These are phyloP conservation scores for Pythium apleroticum DNA, from an alignment of 352 stramenopile genomes.

Conservation along the genomic window DNA sequence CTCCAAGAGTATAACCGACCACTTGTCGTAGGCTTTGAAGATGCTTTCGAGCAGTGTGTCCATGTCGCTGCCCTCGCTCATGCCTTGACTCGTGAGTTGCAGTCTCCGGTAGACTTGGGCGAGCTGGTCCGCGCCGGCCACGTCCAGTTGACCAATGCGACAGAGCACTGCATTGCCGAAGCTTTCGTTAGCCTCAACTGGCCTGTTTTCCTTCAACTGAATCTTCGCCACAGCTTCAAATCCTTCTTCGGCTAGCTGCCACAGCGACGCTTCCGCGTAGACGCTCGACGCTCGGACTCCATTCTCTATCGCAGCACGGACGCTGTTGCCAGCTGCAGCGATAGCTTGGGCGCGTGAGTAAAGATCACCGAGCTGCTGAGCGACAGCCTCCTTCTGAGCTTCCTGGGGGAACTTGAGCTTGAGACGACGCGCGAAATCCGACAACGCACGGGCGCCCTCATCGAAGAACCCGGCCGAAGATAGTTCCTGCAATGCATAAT, in stretches of 20 bases:
- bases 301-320: constrained; percentile 50
- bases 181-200: constrained; percentile 45
- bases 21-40: constrained; percentile 39
- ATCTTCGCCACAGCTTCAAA: constrained; percentile 60
- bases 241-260: constrained; percentile 48
- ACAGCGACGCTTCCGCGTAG: constrained; percentile 56
- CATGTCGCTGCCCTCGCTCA: constrained; percentile 40
- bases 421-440: constrained; percentile 55
- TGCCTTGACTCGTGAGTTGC: not conserved
- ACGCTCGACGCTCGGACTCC: constrained; percentile 44
- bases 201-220: constrained; percentile 36
- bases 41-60: constrained; percentile 51
- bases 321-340: constrained; percentile 52
- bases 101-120: constrained; percentile 27
- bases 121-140: constrained; percentile 56
- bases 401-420: constrained; percentile 63
- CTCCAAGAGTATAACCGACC: constrained; percentile 13
- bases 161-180: constrained; percentile 65
- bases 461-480: constrained; percentile 61
- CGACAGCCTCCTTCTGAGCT: constrained; percentile 10
- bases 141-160: constrained; percentile 54
- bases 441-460: constrained; percentile 57
- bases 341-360: constrained; percentile 59
- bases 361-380: constrained; percentile 27
- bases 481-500: constrained; percentile 35